Evolutionary conservation across 352 stramenopile genomes (phyloP).

Genomic region (Pythium phragmiticola): DNA sequence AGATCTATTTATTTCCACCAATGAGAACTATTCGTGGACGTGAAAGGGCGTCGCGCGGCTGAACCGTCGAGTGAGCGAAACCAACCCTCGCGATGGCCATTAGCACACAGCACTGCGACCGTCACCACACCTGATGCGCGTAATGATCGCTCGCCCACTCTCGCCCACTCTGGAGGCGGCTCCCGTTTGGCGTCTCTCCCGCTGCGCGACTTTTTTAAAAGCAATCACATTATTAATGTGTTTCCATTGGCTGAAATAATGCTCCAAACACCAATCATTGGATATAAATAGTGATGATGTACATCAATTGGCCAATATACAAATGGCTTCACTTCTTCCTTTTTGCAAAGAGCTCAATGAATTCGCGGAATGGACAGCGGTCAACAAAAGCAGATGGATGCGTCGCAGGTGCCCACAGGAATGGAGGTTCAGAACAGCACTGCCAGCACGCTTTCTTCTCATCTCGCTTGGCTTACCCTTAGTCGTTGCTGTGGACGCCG

Average conservation of each 20-base stretch:
- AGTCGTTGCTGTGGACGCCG: not conserved
- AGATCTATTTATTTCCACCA: not conserved
- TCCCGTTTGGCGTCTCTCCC: not conserved
- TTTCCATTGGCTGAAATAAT: not conserved
- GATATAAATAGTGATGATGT: not conserved
- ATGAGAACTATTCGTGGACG: not conserved
- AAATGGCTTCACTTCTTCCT: conserved; percentile 13
- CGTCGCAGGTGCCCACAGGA: not conserved
- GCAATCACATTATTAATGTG: too few relatives aligned
- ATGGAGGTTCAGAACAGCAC: too few relatives aligned
- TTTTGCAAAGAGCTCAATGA: not conserved
- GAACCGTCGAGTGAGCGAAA: not conserved
- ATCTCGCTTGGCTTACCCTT: not conserved
- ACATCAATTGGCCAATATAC: conserved; percentile 3
- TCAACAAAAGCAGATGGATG: conserved; percentile 6
- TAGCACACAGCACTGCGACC: too few relatives aligned
- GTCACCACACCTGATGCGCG: too few relatives aligned
- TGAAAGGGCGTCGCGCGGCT: not conserved
- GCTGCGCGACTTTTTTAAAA: not conserved
- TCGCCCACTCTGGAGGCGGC: too few relatives aligned
- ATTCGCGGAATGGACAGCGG: conserved; percentile 6
- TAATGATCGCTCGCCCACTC: not conserved
- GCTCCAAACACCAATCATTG: not conserved
- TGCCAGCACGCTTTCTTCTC: not conserved
- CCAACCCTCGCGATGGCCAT: not conserved